phyloP scores from a whole-genome alignment of 805 yeast species.

The Starmerella kuoi region DNA sequence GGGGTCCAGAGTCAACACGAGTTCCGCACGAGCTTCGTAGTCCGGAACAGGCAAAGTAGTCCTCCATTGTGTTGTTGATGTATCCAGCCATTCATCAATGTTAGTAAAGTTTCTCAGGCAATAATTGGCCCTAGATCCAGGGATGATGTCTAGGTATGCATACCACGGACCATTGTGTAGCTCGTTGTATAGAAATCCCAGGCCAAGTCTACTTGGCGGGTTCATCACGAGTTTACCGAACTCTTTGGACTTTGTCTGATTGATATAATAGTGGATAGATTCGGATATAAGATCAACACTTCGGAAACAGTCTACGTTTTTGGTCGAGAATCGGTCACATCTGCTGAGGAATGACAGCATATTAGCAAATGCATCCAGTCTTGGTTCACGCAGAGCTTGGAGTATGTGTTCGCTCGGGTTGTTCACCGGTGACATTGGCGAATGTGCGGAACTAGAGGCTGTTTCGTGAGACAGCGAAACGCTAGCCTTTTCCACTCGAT shows the following conservation, averaged over 20 bases:
- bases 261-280: conserved; percentile 22
- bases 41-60: conserved; percentile 9
- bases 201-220: conserved; percentile 25
- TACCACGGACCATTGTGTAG: conserved; percentile 3
- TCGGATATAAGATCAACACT: conserved; percentile 26
- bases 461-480: conserved; percentile 25
- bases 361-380: conserved; percentile 27
- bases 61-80: conserved; percentile 6
- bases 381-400: conserved; percentile 24
- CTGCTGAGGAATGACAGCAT: conserved; percentile 28
- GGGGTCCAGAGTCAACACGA: conserved; percentile 28
- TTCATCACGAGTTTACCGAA: conserved; percentile 28
- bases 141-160: conserved; percentile 22
- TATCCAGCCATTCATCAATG: conserved; percentile 17
- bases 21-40: conserved; percentile 25
- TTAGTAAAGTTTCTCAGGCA: conserved; percentile 10
- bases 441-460: conserved; percentile 15
- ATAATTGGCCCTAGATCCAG: conserved; percentile 19
- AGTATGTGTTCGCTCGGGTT: conserved; percentile 24
- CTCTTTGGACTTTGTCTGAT: not conserved
- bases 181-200: conserved; percentile 28
- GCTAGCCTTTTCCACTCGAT: conserved; percentile 22
- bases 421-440: conserved; percentile 23
- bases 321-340: conserved; percentile 28
- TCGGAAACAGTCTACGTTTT: conserved; percentile 29